Evolutionary conservation across 352 stramenopile genomes (phyloP), one percentile per base, ranked within the genome.

Genomic region (Pythium aquatile): DNA sequence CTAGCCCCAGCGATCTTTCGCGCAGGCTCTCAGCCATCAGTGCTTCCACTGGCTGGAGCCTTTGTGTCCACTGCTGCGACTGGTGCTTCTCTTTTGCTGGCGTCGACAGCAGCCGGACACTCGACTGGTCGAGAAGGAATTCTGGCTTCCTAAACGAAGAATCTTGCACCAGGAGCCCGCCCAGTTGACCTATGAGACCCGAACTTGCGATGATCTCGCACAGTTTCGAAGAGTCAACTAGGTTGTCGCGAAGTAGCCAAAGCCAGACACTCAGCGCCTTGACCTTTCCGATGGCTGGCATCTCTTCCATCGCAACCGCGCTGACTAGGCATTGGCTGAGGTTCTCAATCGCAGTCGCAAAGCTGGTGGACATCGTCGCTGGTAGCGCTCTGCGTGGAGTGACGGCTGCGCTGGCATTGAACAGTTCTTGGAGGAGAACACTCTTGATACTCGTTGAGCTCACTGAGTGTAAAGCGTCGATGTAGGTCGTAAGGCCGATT

Each of bases 191-290:
- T 2, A 52, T 33, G 37, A 65, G 8, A 5, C 58, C 49, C 14
- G 30, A 54, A 3, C 56, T 13, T 5, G 29, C 33, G 10, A 65
- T 44, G 5, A 65, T 9, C 13, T 54, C 30, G 8, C 10, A 24
- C 9, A 65, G n/a, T 13, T 14, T 17, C 17, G 17, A 30, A 0
- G 3, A 14, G 3, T 0, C 1, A 1, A 58, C 1, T 0, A 35
- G 14, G 9, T 16, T 5, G 37, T n/a, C 16, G 0, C 39, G 16
- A 13, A 66, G 28, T 5, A 66, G 26, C 60, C 60, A 66, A 4
- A 66, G 39, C 60, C 60, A 66, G 26, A 49, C 26, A 35, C 26
- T 7, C 1, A 66, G 29, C 13, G 60, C 60, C 3, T 48, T 39
- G 11, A 26, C 11, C 48, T 33, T 47, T 5, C 26, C 30, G 29